Evolutionary conservation across 129 eudicot genomes (phyloP), one percentile per base, ranked within the genome.

Genomic region (Flaveria ramosissima): DNA sequence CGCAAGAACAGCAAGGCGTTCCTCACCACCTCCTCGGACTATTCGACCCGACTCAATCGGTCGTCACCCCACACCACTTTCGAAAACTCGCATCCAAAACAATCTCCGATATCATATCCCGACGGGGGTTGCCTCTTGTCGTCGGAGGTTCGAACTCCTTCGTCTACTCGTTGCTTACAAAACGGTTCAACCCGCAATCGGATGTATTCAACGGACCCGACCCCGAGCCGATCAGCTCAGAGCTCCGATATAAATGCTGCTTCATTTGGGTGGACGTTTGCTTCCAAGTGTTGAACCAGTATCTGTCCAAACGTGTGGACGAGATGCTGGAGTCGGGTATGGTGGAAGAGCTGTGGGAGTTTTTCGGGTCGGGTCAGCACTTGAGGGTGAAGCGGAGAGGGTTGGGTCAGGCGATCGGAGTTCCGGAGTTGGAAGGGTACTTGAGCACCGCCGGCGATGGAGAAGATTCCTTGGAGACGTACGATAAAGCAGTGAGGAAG

Each of bases 81-180:
- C 93, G 97, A 5, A 71, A 75, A 14, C 67, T 63, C 36, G 93
- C 86, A 15, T 65, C 89, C 16, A 8, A 46, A 11, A 42, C 47
- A 50, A 79, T 92, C 27, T 46, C 85, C 46, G 64, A 80, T 2
- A 83, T 92, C 24, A 7, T 27, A 19, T 72, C 86, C 52, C 88
- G 91, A 42, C 59, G 84, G 1, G 60, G 75, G 9, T 3, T 85
- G 9, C 97, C 97, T 2, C 9, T 89, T 9, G 1, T 92, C 77
- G 97, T 85, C 66, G 97, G 97, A 9, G 97, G 97, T 6, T 92
- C 97, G 3, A 92, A 88, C 87, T 89, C 97, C 12, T 84, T 85
- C 90, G 73, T 92, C 73, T 81, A 89, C 78, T 81, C 92, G 1
- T 83, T 88, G 8, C 68, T 89, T 16, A 61, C 92, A 4, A 79